Evolutionary conservation across 2,329 filamentous ascomycete species (phyloP).

Genomic region (Cladosporium sp.): DNA sequence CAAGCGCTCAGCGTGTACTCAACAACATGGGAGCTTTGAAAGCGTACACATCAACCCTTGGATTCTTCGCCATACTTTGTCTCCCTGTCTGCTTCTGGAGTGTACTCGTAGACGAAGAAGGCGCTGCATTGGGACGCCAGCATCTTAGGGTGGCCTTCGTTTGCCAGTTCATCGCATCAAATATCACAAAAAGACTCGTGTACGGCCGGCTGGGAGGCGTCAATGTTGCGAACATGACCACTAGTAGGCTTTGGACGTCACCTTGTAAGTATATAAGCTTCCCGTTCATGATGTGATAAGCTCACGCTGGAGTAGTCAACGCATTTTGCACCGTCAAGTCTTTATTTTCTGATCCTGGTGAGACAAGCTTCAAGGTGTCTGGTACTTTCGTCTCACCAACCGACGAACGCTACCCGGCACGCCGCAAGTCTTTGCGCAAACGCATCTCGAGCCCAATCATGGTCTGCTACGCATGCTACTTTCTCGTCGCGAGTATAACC

Average conservation of each 20-base stretch:
- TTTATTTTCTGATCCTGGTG: neutral
- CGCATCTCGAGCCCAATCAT: neutral
- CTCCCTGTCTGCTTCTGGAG: neutral
- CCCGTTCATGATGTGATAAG: neutral
- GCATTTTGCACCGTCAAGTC: slow-evolving; percentile 5
- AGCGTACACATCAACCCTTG: neutral
- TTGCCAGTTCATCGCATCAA: neutral
- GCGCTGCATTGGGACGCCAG: neutral
- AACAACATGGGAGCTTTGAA: neutral
- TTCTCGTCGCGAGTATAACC: no score
- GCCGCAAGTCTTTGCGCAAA: neutral
- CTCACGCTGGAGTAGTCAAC: neutral
- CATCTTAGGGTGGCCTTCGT: neutral
- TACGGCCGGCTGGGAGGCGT: slow-evolving; percentile 2
- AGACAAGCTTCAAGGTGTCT: slow-evolving; percentile 13
- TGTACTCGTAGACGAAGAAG: neutral
- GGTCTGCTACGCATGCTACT: neutral
- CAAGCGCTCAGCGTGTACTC: neutral
- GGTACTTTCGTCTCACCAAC: slow-evolving; percentile 13
- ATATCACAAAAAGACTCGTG: slow-evolving; percentile 6
- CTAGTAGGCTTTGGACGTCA: slow-evolving; percentile 9
- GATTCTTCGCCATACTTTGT: neutral
- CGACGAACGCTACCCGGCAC: slow-evolving; percentile 2
- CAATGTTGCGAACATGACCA: slow-evolving; percentile 10
- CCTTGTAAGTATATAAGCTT: neutral